These are phyloP conservation scores for Chlamydomonas incerta DNA, from an alignment of 139 green algal genomes.

Conservation along the genomic window DNA sequence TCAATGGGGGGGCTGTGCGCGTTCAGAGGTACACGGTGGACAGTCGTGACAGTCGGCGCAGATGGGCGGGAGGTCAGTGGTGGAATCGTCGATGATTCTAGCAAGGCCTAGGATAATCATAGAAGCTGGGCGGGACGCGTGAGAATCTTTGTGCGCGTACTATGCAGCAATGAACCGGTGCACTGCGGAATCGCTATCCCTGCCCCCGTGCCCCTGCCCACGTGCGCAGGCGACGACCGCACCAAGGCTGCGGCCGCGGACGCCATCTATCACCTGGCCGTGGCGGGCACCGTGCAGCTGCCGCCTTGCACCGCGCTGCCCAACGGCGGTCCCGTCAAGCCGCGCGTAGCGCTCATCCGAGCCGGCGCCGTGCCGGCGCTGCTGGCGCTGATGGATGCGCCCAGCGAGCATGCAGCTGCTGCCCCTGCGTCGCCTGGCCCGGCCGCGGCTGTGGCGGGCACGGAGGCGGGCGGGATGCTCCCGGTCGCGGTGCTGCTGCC, in stretches of 20 bases:
- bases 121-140: too few relatives aligned
- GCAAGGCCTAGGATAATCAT: too few relatives aligned
- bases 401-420: background rate
- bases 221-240: background rate
- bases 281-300: background rate
- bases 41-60: too few relatives aligned
- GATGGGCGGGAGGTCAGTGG: too few relatives aligned
- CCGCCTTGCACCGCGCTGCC: background rate
- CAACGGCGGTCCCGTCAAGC: background rate
- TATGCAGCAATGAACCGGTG: too few relatives aligned
- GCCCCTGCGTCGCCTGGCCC: background rate
- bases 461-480: too few relatives aligned
- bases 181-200: too few relatives aligned
- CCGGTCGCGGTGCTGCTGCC: background rate
- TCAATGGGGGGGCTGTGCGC: too few relatives aligned
- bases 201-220: too few relatives aligned
- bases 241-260: conserved; percentile 7
- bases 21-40: too few relatives aligned
- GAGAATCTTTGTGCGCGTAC: too few relatives aligned
- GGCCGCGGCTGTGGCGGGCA: background rate
- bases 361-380: conserved; percentile 12
- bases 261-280: conserved; percentile 13
- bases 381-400: conserved; percentile 3
- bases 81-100: too few relatives aligned
- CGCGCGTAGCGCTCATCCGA: background rate